Conservation (phyloP, 2,329 filamentous ascomycete genomes). For the Monosporascus sp. region DNA sequence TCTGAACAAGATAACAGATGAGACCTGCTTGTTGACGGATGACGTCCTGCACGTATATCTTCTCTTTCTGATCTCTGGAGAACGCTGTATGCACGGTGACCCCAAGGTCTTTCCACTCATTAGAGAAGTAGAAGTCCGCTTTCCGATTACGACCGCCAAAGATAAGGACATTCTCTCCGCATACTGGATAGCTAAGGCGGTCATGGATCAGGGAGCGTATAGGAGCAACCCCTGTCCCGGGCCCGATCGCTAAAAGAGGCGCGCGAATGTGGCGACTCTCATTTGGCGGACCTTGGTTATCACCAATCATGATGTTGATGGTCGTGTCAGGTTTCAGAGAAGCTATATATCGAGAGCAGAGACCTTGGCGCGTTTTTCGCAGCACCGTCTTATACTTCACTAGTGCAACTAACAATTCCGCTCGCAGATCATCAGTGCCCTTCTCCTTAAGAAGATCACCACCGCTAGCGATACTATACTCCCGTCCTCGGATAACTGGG, state of each 20-base stretch:
- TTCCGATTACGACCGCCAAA: slow-evolving; percentile 74
- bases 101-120: slow-evolving; percentile 61
- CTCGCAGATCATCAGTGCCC: slow-evolving; percentile 30
- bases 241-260: slow-evolving; percentile 72
- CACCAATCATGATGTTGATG: slow-evolving; percentile 56
- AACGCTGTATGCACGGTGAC: slow-evolving; percentile 60
- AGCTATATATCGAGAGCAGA: slow-evolving; percentile 84
- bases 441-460: slow-evolving; percentile 34
- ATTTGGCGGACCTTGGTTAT: slow-evolving; percentile 25
- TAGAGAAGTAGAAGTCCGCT: slow-evolving; percentile 75
- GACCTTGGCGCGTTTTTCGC: slow-evolving; percentile 74
- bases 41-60: slow-evolving; percentile 52
- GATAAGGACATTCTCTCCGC: slow-evolving; percentile 51
- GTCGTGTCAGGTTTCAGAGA: slow-evolving; percentile 52
- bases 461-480: slow-evolving; percentile 88
- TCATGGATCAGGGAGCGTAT: slow-evolving; percentile 77
- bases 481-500: slow-evolving; percentile 76
- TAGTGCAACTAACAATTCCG: slow-evolving; percentile 77
- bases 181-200: slow-evolving; percentile 36
- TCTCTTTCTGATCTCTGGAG: slow-evolving; percentile 58
- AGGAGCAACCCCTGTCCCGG: slow-evolving; percentile 83
- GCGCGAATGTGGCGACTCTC: slow-evolving; percentile 11
- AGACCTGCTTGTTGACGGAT: slow-evolving; percentile 37
- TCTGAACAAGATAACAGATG: slow-evolving; percentile 32
- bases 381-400: slow-evolving; percentile 90